phyloP scores from a whole-genome alignment of 805 yeast genomes.

The Candida incommunis region DNA sequence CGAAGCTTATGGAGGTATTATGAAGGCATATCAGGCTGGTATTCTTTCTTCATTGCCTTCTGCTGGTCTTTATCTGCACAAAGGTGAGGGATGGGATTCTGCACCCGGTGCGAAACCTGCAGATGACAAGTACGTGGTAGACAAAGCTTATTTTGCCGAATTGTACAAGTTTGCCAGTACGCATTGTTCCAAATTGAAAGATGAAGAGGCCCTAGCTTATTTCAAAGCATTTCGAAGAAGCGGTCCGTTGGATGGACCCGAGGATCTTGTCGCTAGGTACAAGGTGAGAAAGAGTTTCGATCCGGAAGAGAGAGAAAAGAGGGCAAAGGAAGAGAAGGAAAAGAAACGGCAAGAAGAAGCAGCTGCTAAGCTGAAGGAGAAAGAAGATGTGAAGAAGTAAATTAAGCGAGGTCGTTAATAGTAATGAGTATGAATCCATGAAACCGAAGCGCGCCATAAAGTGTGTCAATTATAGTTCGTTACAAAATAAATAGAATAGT shows the following conservation, averaged over 20 bases:
- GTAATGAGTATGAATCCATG: too few relatives aligned
- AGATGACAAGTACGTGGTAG: not conserved
- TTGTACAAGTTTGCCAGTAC: not conserved
- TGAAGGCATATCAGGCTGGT: constrained; percentile 65
- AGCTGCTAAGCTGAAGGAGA: too few relatives aligned
- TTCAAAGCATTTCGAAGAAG: not conserved
- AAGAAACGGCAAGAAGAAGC: too few relatives aligned
- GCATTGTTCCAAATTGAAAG: not conserved
- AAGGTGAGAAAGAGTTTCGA: not conserved
- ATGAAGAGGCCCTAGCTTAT: not conserved
- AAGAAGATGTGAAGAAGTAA: too few relatives aligned
- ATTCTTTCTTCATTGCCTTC: constrained; percentile 39
- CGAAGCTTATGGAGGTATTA: constrained; percentile 57
- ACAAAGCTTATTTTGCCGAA: not conserved
- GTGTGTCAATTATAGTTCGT: too few relatives aligned
- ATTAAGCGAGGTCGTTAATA: too few relatives aligned
- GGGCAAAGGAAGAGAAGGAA: not conserved
- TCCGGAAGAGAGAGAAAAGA: too few relatives aligned
- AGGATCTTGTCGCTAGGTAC: not conserved
- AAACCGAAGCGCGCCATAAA: too few relatives aligned
- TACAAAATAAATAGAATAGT: too few relatives aligned
- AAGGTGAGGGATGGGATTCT: constrained; percentile 60
- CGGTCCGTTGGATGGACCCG: not conserved
- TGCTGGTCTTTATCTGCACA: constrained; percentile 48
- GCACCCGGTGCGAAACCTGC: not conserved